phyloP scores from a whole-genome alignment of 1,139 yeast species.

The Trichomonascaceae sp. region DNA sequence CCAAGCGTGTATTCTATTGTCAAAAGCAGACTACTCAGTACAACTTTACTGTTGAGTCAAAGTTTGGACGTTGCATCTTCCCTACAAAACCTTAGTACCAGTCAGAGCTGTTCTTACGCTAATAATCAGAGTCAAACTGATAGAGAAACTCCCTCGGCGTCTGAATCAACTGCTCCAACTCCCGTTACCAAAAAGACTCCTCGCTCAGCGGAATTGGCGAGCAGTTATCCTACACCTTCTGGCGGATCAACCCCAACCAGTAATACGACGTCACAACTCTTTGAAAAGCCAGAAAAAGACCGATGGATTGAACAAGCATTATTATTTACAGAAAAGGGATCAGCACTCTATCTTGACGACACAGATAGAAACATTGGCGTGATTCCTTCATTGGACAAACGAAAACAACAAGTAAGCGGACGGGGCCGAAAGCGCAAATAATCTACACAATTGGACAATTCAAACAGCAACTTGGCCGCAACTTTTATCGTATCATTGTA shows the following conservation, averaged over 20 bases:
- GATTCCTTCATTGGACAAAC: constrained; percentile 7
- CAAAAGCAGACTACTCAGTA: constrained; percentile 46
- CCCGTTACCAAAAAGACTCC: constrained; percentile 11
- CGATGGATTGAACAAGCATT: constrained; percentile 24
- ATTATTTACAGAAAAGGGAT: constrained; percentile 17
- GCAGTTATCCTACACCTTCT: constrained; percentile 9
- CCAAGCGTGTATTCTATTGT: constrained; percentile 57
- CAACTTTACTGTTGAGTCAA: constrained; percentile 26
- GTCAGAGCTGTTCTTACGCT: constrained; percentile 33
- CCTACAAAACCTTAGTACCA: constrained; percentile 32
- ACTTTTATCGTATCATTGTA: constrained; percentile 1
- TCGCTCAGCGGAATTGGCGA: constrained; percentile 4
- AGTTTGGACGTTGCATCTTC: constrained; percentile 30
- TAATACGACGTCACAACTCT: constrained; percentile 6
- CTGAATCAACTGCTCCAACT: constrained; percentile 5
- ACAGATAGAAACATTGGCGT: constrained; percentile 10
- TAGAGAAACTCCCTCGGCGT: constrained; percentile 7
- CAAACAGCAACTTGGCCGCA: too few relatives aligned
- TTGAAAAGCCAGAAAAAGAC: constrained; percentile 20
- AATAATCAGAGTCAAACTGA: constrained; percentile 14
- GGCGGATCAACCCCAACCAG: constrained; percentile 12
- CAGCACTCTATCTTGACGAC: constrained; percentile 19
- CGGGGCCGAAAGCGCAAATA: not conserved
- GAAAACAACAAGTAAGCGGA: not conserved
- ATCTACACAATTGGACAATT: not conserved